These are phyloP conservation scores for Heterobasidion irregulare DNA, from an alignment of 1,284 basidiomycete genomes.

Conservation along the genomic window DNA sequence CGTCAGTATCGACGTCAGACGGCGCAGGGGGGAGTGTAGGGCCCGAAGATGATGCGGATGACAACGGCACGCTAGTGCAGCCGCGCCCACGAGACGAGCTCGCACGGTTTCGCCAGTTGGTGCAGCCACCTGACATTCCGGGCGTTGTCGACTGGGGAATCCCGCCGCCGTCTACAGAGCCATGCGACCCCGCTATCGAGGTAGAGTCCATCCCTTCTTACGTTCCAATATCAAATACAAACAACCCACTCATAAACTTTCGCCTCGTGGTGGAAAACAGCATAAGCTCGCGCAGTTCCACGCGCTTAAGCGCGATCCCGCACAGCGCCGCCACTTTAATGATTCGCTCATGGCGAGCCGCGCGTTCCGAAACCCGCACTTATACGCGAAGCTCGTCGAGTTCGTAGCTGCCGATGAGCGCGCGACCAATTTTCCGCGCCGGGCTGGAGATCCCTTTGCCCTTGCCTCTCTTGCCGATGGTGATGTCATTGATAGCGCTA, in stretches of 20 bases:
- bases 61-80: slow-evolving; percentile 2
- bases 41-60: slow-evolving; percentile 12
- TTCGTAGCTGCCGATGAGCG: slow-evolving; percentile 88
- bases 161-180: slow-evolving; percentile 45
- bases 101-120: slow-evolving; percentile 39
- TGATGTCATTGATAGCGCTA: slow-evolving; percentile 1
- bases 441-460: not conserved
- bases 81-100: slow-evolving; percentile 32
- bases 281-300: slow-evolving; percentile 75
- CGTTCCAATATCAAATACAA: too few relatives aligned
- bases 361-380: slow-evolving; percentile 90
- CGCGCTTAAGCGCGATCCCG: slow-evolving; percentile 53
- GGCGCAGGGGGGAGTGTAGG: not conserved
- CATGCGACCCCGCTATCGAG: slow-evolving; percentile 53
- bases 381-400: slow-evolving; percentile 88
- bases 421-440: slow-evolving; percentile 63
- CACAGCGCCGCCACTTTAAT: slow-evolving; percentile 84
- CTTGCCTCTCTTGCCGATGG: not conserved
- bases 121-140: slow-evolving; percentile 55
- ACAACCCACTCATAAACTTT: slow-evolving; percentile 21
- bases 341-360: slow-evolving; percentile 85
- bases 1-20: not conserved
- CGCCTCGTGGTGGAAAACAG: slow-evolving; percentile 29
- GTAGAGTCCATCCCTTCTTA: slow-evolving; percentile 26
- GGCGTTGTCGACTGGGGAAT: slow-evolving; percentile 75